Percentiles rank a stretch among this genome's conserved stretches.
Conservation (phyloP, 768 basidiomycete species). For the Calocybe gangraenosa region DNA sequence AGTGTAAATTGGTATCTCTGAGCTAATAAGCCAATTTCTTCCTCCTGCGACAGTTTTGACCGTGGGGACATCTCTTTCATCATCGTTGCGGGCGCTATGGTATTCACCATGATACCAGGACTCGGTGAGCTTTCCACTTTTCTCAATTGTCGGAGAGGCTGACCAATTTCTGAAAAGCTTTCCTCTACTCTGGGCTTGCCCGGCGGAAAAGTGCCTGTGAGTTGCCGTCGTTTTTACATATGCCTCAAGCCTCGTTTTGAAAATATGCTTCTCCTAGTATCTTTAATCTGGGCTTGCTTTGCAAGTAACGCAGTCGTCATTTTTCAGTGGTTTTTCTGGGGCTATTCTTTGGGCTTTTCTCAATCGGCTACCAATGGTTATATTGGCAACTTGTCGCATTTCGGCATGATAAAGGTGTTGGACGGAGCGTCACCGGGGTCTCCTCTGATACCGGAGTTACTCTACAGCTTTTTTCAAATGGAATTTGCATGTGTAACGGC, state of each 20-base stretch:
- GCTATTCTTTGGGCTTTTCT: slow-evolving; percentile 80
- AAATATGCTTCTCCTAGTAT: slow-evolving; percentile 31
- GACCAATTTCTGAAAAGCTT: slow-evolving; percentile 38
- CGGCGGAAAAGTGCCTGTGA: slow-evolving; percentile 60
- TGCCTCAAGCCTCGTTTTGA: not conserved
- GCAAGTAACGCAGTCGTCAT: slow-evolving; percentile 73
- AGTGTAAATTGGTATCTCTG: slow-evolving; percentile 1
- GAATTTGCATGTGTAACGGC: slow-evolving; percentile 83
- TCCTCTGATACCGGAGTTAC: slow-evolving; percentile 73
- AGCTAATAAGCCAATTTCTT: not conserved
- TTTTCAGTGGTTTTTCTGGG: slow-evolving; percentile 74
- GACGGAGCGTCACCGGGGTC: slow-evolving; percentile 74
- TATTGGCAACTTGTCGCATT: slow-evolving; percentile 78
- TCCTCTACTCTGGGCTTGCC: slow-evolving; percentile 70
- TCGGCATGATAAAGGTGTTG: slow-evolving; percentile 71
- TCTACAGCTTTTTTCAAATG: slow-evolving; percentile 87
- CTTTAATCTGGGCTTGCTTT: slow-evolving; percentile 72
- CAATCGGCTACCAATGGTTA: slow-evolving; percentile 67
- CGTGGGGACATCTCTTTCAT: slow-evolving; percentile 72
- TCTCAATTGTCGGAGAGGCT: slow-evolving; percentile 1
- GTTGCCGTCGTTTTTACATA: slow-evolving; percentile 13
- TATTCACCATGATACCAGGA: slow-evolving; percentile 75
- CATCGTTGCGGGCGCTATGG: slow-evolving; percentile 63
- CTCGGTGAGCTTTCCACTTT: slow-evolving; percentile 39
- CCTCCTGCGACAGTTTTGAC: slow-evolving; percentile 46